Base-by-base conservation (phyloP, 768 basidiomycete genomes). In the Rhodosporidiobolus odoratus region DNA sequence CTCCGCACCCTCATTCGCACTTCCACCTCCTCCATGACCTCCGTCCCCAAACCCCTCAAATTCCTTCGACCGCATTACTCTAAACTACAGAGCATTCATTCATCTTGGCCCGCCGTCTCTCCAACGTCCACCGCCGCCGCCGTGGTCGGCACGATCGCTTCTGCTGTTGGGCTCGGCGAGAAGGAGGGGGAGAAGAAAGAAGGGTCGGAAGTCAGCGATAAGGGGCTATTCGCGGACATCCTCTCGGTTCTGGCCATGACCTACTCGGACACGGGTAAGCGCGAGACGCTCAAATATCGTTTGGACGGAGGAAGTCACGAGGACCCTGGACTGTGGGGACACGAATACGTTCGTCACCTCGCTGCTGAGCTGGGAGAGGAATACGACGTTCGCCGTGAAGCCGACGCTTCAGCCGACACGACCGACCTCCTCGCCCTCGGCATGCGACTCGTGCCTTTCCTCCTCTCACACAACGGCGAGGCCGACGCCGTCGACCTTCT, bases 201-300 rank as follows among this genome's bases (percentile, higher is more conserved):
- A 19, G 40, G 52, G 37, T 9, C 25, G 17, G 12, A 45, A 40
- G 52, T 61, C n/a, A 47, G 35, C 34, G 69, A 70, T 65, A 79
- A 96, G 92, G 89, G 89, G 75, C 85, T 96, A 52, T 94, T 98
- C 78, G 93, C 93, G 34, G 94, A 97, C 76, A 97, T 99, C 69
- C 85, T 99, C 35, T 97, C 95, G 47, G 95, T 97, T 10, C 87
- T 99, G 54, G 96, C 95, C 12, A 99, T 99, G 96, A 99, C 96
- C 12, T 98, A 98, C 79, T 97, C 94, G 15, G 96, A 99, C 81
- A 94, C 92, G 25, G 88, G 96, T 81, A 92, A 92, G 48, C 88
- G 96, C 58, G 95, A 95, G 66, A 99, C 96, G 4, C 87, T 99
- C 37, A 86, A 87, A 72, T 98, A 96, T 82, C 89, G 94, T 57